These are phyloP conservation scores for Umbilicus rupestris DNA, from an alignment of 164 flowering plant species.

Conservation along the genomic window DNA sequence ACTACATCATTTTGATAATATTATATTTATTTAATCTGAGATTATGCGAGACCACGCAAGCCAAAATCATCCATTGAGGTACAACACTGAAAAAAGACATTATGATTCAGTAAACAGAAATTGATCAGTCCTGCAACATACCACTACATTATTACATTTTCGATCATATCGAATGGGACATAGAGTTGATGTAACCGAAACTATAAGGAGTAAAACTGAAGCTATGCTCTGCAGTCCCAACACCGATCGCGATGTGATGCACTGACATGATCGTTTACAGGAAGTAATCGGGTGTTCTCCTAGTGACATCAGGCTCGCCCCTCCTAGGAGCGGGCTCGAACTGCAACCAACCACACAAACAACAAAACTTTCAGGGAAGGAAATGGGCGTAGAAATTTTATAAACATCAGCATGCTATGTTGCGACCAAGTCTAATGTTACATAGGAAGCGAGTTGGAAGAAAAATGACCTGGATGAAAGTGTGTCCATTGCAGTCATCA, in stretches of 20 bases:
- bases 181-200: not conserved
- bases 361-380: not conserved
- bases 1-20: too few species aligned
- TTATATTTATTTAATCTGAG: too few species aligned
- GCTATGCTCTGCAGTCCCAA: not conserved
- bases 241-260: too few species aligned
- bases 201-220: not conserved
- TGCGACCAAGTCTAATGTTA: not conserved
- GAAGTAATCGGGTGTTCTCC: constrained; percentile 95
- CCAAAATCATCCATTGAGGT: too few species aligned
- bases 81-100: not conserved
- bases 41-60: too few species aligned
- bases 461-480: constrained; percentile 77
- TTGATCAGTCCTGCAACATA: not conserved
- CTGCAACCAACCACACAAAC: constrained; percentile 29
- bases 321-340: constrained; percentile 98
- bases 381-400: not conserved
- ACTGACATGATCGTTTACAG: constrained; percentile 24
- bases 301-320: constrained; percentile 95
- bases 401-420: not conserved
- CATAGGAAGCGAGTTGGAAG: constrained; percentile 11
- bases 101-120: not conserved
- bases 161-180: not conserved
- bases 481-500: constrained; percentile 89
- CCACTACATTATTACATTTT: not conserved